Evolutionary conservation across 306 rosid species (phyloP).

Genomic region (Acacia acuminata): DNA sequence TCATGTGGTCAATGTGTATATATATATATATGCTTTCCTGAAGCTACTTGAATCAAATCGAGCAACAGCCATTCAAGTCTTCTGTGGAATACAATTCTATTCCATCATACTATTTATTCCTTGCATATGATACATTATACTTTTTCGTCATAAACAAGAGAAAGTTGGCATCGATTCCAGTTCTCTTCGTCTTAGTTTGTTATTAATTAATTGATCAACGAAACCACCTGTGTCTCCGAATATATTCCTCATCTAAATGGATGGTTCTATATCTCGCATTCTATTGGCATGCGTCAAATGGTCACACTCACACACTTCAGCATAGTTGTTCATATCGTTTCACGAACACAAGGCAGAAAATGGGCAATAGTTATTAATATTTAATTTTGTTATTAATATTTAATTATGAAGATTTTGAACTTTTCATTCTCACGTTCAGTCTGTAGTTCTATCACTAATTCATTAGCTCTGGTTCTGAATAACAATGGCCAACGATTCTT

Average conservation of each 20-base stretch:
- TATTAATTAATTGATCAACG: not conserved
- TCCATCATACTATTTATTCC: slow-evolving; percentile 27
- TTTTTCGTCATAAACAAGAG: not conserved
- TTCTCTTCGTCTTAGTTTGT: not conserved
- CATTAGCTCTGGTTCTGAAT: slow-evolving; percentile 31
- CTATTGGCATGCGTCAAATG: slow-evolving; percentile 9
- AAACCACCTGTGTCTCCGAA: slow-evolving; percentile 7
- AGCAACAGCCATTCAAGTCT: slow-evolving; percentile 35
- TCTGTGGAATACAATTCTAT: slow-evolving; percentile 48
- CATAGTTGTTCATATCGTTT: not conserved
- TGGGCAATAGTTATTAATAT: not conserved
- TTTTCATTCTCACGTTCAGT: not conserved
- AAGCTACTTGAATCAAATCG: slow-evolving; percentile 22
- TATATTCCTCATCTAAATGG: slow-evolving; percentile 24
- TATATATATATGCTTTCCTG: slow-evolving; percentile 7
- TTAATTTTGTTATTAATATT: slow-evolving; percentile 6
- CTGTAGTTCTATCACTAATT: slow-evolving; percentile 19
- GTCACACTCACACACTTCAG: not conserved
- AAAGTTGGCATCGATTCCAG: slow-evolving; percentile 31
- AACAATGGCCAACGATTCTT: slow-evolving; percentile 65
- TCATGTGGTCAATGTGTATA: not conserved
- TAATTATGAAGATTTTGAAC: not conserved
- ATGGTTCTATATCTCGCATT: not conserved
- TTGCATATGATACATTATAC: not conserved
- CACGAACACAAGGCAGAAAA: not conserved